These are phyloP conservation scores for Cetradonia linearis DNA, from an alignment of 495 filamentous ascomycete species.

Conservation along the genomic window DNA sequence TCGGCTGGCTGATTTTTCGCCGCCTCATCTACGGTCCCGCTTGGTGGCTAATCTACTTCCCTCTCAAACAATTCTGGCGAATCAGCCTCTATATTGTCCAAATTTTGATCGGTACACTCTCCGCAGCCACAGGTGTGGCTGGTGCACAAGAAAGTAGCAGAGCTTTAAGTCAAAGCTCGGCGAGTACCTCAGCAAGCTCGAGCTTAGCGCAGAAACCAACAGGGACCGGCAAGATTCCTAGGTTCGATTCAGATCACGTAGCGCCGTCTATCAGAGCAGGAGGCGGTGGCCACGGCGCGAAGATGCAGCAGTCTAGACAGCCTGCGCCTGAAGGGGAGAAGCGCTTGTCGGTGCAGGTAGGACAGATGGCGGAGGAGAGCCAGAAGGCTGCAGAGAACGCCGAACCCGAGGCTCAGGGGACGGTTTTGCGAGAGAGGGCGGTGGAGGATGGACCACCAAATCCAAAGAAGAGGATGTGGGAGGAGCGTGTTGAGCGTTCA, in stretches of 20 bases:
- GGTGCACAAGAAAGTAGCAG: slow-evolving; percentile 29
- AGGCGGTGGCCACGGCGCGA: slow-evolving; percentile 30
- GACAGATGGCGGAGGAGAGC: slow-evolving; percentile 43
- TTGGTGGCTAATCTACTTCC: slow-evolving; percentile 80
- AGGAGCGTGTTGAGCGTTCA: slow-evolving; percentile 33
- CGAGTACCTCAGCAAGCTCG: slow-evolving; percentile 33
- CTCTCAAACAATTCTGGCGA: slow-evolving; percentile 52
- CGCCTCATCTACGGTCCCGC: slow-evolving; percentile 78
- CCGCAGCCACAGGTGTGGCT: slow-evolving; percentile 32
- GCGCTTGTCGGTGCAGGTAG: slow-evolving; percentile 44
- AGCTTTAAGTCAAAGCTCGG: slow-evolving; percentile 28
- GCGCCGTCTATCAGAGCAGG: slow-evolving; percentile 31
- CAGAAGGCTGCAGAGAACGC: slow-evolving; percentile 18
- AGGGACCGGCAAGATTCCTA: slow-evolving; percentile 31
- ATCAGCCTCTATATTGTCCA: slow-evolving; percentile 34
- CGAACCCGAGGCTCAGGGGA: slow-evolving; percentile 20
- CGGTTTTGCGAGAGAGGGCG: slow-evolving; percentile 32
- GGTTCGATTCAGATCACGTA: slow-evolving; percentile 21
- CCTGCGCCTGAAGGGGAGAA: slow-evolving; percentile 26
- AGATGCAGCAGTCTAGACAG: slow-evolving; percentile 23
- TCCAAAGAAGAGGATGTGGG: slow-evolving; percentile 79
- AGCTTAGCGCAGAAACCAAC: slow-evolving; percentile 31
- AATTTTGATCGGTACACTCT: slow-evolving; percentile 30
- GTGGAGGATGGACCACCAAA: slow-evolving; percentile 45
- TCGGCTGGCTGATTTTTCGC: slow-evolving; percentile 77